These are phyloP conservation scores for Phytophthora pisi DNA, from an alignment of 352 stramenopile species.

Conservation along the genomic window DNA sequence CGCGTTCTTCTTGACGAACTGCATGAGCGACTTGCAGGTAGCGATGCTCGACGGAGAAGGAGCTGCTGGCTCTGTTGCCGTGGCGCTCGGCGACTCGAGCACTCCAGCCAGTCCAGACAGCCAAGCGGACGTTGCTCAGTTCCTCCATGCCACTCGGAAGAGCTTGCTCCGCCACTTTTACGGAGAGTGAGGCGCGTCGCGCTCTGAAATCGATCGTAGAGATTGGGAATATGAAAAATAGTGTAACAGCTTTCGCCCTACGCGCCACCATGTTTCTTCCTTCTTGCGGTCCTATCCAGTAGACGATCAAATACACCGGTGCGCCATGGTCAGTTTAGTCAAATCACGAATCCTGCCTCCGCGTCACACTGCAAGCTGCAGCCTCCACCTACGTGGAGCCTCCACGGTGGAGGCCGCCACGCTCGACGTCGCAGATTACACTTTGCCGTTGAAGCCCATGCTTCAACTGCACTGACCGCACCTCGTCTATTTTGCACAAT, in stretches of 20 bases:
- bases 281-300: too few relatives aligned
- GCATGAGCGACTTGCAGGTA: constrained; percentile 45
- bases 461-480: constrained; percentile 9
- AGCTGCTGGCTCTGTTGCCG: constrained; percentile 8
- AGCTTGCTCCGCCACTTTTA: constrained; percentile 36
- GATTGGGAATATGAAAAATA: too few relatives aligned
- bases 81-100: constrained; percentile 23
- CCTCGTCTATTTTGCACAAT: constrained; percentile 6
- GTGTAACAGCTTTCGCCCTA: too few relatives aligned
- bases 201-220: too few relatives aligned
- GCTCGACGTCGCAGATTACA: constrained; percentile 15
- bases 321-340: too few relatives aligned
- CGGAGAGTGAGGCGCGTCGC: constrained; percentile 13
- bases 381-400: neutral
- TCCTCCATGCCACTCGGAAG: constrained; percentile 32
- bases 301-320: too few relatives aligned
- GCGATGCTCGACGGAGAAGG: constrained; percentile 39
- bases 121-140: constrained; percentile 16
- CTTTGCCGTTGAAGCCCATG: constrained; percentile 13
- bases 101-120: constrained; percentile 4
- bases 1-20: constrained; percentile 48
- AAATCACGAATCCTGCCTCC: too few relatives aligned
- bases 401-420: neutral
- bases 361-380: too few relatives aligned
- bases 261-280: too few relatives aligned